Percentiles rank a stretch among this genome's conserved stretches.
Conservation (phyloP, 202 grass and related monocot genomes). For the Schoenoplectus triqueter region DNA sequence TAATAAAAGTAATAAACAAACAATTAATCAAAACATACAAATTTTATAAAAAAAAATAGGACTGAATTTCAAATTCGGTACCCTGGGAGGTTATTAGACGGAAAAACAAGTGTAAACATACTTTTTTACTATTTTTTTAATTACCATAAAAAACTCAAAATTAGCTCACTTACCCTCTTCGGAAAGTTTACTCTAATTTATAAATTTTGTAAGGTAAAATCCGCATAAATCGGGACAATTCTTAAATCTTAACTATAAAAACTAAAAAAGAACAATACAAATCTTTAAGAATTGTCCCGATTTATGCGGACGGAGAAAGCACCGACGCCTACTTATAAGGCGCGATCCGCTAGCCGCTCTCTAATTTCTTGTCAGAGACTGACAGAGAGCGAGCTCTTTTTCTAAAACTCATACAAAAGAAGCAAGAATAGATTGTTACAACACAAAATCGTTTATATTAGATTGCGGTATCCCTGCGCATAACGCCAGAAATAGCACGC, state of each 20-base stretch:
- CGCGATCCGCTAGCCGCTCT: neutral
- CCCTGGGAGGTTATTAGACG: neutral
- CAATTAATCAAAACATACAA: no score
- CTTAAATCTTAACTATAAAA: neutral
- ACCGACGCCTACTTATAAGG: conserved; percentile 26
- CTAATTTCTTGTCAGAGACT: neutral
- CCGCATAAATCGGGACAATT: neutral
- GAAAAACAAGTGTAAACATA: neutral
- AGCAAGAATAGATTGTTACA: neutral
- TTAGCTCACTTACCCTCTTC: neutral
- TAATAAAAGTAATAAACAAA: no score
- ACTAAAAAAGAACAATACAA: neutral
- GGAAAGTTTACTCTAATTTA: neutral
- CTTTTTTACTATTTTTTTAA: neutral
- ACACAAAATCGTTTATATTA: conserved; percentile 15
- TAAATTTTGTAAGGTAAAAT: neutral
- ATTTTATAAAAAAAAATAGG: no score
- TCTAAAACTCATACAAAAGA: neutral
- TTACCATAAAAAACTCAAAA: neutral
- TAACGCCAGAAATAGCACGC: conserved; percentile 26
- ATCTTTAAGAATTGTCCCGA: no score
- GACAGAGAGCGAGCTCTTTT: neutral
- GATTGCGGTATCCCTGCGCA: neutral
- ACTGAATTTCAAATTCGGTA: no score
- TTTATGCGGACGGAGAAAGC: conserved; percentile 19